Evolutionary conservation across 495 filamentous ascomycete species (phyloP).

Genomic region (Oleoguttula mirabilis): DNA sequence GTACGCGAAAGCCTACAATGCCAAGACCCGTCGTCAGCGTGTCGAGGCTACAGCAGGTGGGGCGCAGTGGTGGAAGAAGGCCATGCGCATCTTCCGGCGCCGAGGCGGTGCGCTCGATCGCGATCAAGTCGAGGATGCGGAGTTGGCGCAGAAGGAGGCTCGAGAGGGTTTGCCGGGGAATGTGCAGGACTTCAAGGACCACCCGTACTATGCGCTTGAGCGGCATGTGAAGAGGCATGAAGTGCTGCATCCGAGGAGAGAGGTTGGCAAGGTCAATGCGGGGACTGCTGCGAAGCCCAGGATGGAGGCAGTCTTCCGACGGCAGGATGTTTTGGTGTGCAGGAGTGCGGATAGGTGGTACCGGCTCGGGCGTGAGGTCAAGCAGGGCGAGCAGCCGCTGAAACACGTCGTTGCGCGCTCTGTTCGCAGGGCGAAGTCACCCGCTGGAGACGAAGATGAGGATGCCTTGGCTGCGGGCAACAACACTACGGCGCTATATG

Average conservation of each 20-base stretch:
- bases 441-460: slow-evolving; percentile 16
- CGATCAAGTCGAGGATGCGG: slow-evolving; percentile 70
- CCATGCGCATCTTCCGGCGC: slow-evolving; percentile 48
- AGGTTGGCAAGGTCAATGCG: slow-evolving; percentile 63
- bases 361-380: slow-evolving; percentile 65
- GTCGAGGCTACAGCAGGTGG: slow-evolving; percentile 59
- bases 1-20: slow-evolving; percentile 56
- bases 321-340: slow-evolving; percentile 64
- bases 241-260: slow-evolving; percentile 56
- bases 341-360: slow-evolving; percentile 79
- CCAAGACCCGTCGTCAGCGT: slow-evolving; percentile 67
- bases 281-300: slow-evolving; percentile 48
- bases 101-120: slow-evolving; percentile 38
- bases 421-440: slow-evolving; percentile 30
- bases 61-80: slow-evolving; percentile 58
- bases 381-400: slow-evolving; percentile 58
- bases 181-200: slow-evolving; percentile 82
- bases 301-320: slow-evolving; percentile 60
- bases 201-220: slow-evolving; percentile 81
- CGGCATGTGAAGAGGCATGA: slow-evolving; percentile 78
- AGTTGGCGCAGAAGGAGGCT: slow-evolving; percentile 56
- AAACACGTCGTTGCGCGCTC: slow-evolving; percentile 44
- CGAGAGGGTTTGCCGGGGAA: slow-evolving; percentile 82
- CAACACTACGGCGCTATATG: slow-evolving; percentile 49
- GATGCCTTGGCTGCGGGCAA: slow-evolving; percentile 24